Evolutionary conservation across 176 grass and related monocot species (phyloP).

Genomic region (Oryza australiensis): DNA sequence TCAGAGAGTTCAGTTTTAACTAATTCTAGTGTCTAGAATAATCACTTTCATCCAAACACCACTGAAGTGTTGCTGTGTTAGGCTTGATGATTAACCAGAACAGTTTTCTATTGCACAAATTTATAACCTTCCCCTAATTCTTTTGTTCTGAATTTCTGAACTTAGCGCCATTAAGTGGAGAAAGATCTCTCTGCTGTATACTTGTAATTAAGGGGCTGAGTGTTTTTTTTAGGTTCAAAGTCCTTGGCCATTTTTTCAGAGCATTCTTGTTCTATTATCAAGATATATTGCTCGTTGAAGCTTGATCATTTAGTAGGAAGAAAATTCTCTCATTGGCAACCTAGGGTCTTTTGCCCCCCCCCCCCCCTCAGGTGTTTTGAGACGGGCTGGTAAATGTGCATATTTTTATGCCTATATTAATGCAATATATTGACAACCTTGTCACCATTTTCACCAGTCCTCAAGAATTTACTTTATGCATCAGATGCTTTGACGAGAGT

Average conservation of each 20-base stretch:
- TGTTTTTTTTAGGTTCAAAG: background rate
- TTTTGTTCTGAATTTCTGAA: background rate
- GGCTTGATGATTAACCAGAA: background rate
- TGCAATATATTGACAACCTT: background rate
- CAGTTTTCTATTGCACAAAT: background rate
- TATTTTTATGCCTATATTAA: no score
- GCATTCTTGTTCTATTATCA: background rate
- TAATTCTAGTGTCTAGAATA: background rate
- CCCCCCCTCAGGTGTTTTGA: background rate
- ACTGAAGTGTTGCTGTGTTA: background rate
- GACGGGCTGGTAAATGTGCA: background rate
- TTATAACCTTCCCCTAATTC: background rate
- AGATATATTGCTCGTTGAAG: background rate
- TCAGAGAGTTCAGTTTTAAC: background rate
- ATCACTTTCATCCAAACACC: background rate
- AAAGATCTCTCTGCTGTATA: background rate
- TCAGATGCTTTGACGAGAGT: background rate
- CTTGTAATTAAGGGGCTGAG: background rate
- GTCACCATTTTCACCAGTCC: constrained; percentile 9
- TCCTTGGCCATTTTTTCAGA: background rate
- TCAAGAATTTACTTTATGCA: background rate
- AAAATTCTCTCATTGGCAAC: background rate
- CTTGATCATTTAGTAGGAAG: background rate
- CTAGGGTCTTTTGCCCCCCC: background rate
- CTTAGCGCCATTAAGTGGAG: background rate